Evolutionary conservation across 1,284 basidiomycete genomes (phyloP), one percentile per base, ranked within the genome.

Genomic region (Violaceomyces palustris): DNA sequence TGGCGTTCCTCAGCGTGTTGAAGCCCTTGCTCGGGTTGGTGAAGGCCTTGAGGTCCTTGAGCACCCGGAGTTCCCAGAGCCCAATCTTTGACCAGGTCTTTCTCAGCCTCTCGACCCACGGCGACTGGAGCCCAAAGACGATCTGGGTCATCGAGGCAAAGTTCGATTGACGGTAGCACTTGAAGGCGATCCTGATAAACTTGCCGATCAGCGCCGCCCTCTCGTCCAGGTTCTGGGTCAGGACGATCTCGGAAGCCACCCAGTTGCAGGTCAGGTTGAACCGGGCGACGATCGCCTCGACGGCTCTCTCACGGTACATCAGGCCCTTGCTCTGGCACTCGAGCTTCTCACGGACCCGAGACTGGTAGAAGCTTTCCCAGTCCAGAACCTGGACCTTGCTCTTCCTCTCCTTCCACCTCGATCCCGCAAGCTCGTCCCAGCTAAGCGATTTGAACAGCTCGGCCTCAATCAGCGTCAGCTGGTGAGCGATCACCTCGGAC

Each of bases 251-350:
- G 17, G 86, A 85, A 14, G 83, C 78, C 6, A 86, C 82, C 72
- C 90, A 93, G 63, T 86, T 86, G 6, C 84, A 83, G 64, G 88
- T 81, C 43, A 92, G 75, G 67, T 91, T 90, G 77, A 92, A 92
- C 21, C 90, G 80, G 14, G 85, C 86, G n/a, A 88, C 81, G 23
- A 90, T 80, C 25, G 83, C 84, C 33, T 67, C 65, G 21, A 70
- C 61, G 14, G 51, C 58, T 12, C 53, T 44, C 26, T 63, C 61
- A 23, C 61, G 52, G 15, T 50, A 33, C 6, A 52, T 27, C 24
- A 43, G 45, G 39, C 51, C 51, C n/a, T 45, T 31, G 23, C 50
- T 42, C 83, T 60, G 51, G 75, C 28, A 79, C 53, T 84, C 84
- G 1, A 80, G 78, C 62, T 85, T 87, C 77, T 82, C 81, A 17